Percentiles rank a stretch among this genome's conserved stretches.
These are phyloP conservation scores for Fusarium subtropicale DNA, from an alignment of 2,329 filamentous ascomycete genomes.

Conservation along the genomic window DNA sequence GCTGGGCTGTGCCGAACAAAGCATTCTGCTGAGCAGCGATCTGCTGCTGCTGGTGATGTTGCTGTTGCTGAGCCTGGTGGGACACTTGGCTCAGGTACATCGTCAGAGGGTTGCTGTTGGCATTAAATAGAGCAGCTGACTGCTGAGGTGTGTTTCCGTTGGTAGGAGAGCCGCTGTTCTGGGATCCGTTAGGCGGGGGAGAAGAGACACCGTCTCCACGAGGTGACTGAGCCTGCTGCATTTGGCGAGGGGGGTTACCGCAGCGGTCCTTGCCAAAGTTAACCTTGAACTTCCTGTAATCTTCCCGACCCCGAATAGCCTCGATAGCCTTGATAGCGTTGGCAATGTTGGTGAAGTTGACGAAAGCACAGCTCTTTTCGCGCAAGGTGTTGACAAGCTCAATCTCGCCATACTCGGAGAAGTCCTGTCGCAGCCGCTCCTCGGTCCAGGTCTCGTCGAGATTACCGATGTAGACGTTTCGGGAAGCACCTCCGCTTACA, in stretches of 20 bases:
- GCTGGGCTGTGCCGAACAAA: constrained; percentile 79
- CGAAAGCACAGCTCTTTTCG: constrained; percentile 99
- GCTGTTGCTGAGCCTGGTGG: constrained; percentile 77
- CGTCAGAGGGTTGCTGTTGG: constrained; percentile 87
- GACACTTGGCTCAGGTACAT: constrained; percentile 91
- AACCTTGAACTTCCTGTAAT: constrained; percentile 99
- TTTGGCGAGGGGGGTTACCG: constrained; percentile 93
- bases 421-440: constrained; percentile 94
- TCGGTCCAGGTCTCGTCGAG: constrained; percentile 97
- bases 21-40: constrained; percentile 82
- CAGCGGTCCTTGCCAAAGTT: constrained; percentile 99
- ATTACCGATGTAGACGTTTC: constrained; percentile 98
- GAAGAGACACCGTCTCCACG: constrained; percentile 70
- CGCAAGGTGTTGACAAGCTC: constrained; percentile 96
- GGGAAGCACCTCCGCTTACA: constrained; percentile 95
- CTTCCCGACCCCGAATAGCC: constrained; percentile 91
- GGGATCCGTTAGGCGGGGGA: constrained; percentile 69
- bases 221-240: constrained; percentile 76
- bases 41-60: constrained; percentile 78
- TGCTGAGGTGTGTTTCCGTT: constrained; percentile 69
- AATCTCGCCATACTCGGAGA: constrained; percentile 97
- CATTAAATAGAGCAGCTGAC: constrained; percentile 81
- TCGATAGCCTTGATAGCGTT: constrained; percentile 99
- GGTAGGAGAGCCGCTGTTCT: constrained; percentile 68
- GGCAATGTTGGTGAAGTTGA: constrained; percentile 99